Base-by-base conservation (phyloP, 129 eudicot genomes). In the carrot (Daucus carota) region DNA sequence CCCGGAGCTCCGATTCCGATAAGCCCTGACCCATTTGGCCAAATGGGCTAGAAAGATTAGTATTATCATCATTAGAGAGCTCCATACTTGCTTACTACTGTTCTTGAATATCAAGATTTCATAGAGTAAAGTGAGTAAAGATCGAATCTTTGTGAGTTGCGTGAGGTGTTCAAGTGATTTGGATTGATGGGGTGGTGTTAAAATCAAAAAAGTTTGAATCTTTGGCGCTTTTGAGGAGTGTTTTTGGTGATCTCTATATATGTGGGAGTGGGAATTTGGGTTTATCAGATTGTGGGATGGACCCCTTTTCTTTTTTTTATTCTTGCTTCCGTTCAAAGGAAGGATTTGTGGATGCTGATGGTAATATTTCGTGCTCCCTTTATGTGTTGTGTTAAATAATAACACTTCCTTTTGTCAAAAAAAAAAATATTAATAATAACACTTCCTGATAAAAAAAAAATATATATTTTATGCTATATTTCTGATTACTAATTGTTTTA, bases 1-100 rank as follows among this genome's bases (percentile, higher is more conserved):
- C 84, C 62, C 87, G 97, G 82, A 94, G 94, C 86, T 95, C 99
- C 20, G n/a, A 71, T 6, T 71, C 75, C 17, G 75, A 42, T 42
- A 71, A 14, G 0, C 16, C 54, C 16, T 12, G 34, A 71, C 40
- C 75, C 75, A 43, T 3, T 43, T 71, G 24, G 34, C 54, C 75
- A 43, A 71, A 71, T 8, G 75, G 75, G 75, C 3, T 71, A 1
- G 52, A 3, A 16, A 43, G 57, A 71, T 26, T 7, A 41, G n/a
- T n/a, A n/a, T 1, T 70, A 71, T 26, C 48, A 41, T 54, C 63
- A 28, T 22, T 14, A 54, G 14, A 0, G 8, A 54, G 5, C 9
- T 54, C 29, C 63, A 54, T 54, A 54, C 8, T 54, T 54, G 15
- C 0, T 52, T 44, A 13, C 1, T 44, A 44, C 14, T 0, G n/a